phyloP scores from a whole-genome alignment of 2,329 filamentous ascomycete species.

The Verticillium nubilum region DNA sequence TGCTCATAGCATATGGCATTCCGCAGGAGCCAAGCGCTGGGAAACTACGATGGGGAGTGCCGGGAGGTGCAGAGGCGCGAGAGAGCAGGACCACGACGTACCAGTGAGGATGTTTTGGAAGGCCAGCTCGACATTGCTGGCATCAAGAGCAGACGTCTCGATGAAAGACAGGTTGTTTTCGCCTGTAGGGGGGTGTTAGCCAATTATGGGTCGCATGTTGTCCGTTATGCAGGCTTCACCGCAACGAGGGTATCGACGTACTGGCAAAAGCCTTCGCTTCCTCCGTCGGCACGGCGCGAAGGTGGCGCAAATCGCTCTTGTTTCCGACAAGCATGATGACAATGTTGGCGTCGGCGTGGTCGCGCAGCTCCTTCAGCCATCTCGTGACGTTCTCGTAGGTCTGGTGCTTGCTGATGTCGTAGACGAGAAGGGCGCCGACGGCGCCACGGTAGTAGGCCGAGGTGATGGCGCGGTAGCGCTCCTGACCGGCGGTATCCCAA shows the following conservation, averaged over 20 bases:
- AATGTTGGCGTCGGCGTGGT: slow-evolving; percentile 97
- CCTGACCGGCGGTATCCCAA: slow-evolving; percentile 98
- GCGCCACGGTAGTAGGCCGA: slow-evolving; percentile 98
- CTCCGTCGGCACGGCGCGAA: slow-evolving; percentile 93
- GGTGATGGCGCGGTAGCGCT: slow-evolving; percentile 98
- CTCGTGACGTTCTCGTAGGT: slow-evolving; percentile 98
- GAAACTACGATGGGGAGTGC: neutral
- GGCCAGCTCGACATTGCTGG: slow-evolving; percentile 97
- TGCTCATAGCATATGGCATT: slow-evolving; percentile 3
- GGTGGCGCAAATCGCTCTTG: slow-evolving; percentile 99
- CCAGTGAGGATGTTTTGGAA: slow-evolving; percentile 99
- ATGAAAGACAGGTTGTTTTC: slow-evolving; percentile 99
- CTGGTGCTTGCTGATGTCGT: slow-evolving; percentile 99
- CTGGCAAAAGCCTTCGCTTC: slow-evolving; percentile 98
- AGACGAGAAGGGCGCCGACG: slow-evolving; percentile 93
- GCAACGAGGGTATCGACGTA: slow-evolving; percentile 34
- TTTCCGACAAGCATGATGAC: slow-evolving; percentile 99
- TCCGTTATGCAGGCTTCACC: slow-evolving; percentile 8
- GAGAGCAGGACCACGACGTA: slow-evolving; percentile 37
- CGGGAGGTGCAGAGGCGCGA: slow-evolving; percentile 4
- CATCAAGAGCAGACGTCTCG: slow-evolving; percentile 96
- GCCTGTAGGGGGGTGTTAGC: slow-evolving; percentile 45
- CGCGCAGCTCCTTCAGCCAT: slow-evolving; percentile 97
- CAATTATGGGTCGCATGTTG: neutral
- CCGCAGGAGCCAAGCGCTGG: neutral